Percentiles rank a stretch among this genome's conserved stretches.
These are phyloP conservation scores for Hericium erinaceus DNA, from an alignment of 768 basidiomycete species.

Conservation along the genomic window DNA sequence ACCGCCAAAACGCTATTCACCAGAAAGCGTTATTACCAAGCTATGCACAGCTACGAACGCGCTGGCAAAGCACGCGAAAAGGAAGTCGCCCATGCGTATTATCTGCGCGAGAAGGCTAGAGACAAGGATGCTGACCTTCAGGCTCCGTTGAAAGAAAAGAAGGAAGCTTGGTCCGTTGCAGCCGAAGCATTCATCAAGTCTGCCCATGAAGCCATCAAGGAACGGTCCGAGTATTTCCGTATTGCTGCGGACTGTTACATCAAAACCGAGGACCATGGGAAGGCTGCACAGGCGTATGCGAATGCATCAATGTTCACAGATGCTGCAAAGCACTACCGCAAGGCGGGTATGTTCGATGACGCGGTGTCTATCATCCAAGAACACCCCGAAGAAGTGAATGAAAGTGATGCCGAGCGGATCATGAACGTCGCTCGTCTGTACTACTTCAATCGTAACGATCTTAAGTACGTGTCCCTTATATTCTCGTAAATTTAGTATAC, in stretches of 20 bases:
- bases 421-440: slow-evolving; percentile 34
- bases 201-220: slow-evolving; percentile 16
- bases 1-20: slow-evolving; percentile 32
- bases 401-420: slow-evolving; percentile 26
- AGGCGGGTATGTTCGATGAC: slow-evolving; percentile 41
- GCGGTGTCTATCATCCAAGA: slow-evolving; percentile 35
- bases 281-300: slow-evolving; percentile 37
- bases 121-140: slow-evolving; percentile 15
- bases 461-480: slow-evolving; percentile 18
- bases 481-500: not conserved
- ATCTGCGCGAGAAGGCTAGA: slow-evolving; percentile 43
- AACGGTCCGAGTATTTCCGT: slow-evolving; percentile 21
- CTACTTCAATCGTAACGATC: slow-evolving; percentile 30
- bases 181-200: slow-evolving; percentile 41
- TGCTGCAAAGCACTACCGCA: slow-evolving; percentile 39
- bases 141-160: not conserved
- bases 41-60: slow-evolving; percentile 43
- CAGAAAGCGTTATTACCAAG: slow-evolving; percentile 40
- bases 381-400: slow-evolving; percentile 24
- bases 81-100: slow-evolving; percentile 41
- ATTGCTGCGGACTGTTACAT: slow-evolving; percentile 41
- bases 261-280: slow-evolving; percentile 25
- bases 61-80: slow-evolving; percentile 35
- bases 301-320: slow-evolving; percentile 32
- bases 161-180: slow-evolving; percentile 21